Conservation (phyloP, 106 monocot species). For the Phalaenopsis equestris region DNA sequence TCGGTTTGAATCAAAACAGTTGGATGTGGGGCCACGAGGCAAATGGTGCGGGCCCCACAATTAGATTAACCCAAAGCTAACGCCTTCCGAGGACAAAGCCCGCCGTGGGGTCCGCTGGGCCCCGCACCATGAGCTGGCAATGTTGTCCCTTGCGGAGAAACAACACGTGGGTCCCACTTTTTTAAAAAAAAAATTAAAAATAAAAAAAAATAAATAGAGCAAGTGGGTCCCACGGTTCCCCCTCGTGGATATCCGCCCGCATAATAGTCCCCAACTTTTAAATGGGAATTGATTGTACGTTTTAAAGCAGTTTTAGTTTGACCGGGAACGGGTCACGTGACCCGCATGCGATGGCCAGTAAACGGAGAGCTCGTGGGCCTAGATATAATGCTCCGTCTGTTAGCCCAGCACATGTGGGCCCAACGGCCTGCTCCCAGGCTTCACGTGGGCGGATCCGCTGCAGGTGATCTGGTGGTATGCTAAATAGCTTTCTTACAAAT, state of each 20-base stretch:
- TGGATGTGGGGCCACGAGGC: no score
- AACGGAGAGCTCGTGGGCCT: background rate
- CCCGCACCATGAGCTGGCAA: background rate
- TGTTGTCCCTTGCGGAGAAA: slow-evolving; percentile 3
- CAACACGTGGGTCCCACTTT: background rate
- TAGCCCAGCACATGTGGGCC: background rate
- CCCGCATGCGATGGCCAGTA: background rate
- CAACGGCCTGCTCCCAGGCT: background rate
- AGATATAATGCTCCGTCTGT: no score
- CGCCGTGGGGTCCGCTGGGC: background rate
- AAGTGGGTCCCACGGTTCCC: no score
- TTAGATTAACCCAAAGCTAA: background rate
- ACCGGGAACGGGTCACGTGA: background rate
- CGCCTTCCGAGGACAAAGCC: background rate
- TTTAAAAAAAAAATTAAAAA: no score
- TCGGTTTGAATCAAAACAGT: no score
- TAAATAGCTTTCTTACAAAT: no score
- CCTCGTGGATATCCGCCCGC: no score
- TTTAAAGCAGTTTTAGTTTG: background rate
- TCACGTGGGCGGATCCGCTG: no score
- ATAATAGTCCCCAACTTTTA: background rate
- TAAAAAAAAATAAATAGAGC: no score
- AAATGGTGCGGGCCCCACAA: no score
- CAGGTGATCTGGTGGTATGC: no score
- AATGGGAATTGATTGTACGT: background rate